phyloP scores from a whole-genome alignment of 768 basidiomycete species.

The Hydnum rufescens region DNA sequence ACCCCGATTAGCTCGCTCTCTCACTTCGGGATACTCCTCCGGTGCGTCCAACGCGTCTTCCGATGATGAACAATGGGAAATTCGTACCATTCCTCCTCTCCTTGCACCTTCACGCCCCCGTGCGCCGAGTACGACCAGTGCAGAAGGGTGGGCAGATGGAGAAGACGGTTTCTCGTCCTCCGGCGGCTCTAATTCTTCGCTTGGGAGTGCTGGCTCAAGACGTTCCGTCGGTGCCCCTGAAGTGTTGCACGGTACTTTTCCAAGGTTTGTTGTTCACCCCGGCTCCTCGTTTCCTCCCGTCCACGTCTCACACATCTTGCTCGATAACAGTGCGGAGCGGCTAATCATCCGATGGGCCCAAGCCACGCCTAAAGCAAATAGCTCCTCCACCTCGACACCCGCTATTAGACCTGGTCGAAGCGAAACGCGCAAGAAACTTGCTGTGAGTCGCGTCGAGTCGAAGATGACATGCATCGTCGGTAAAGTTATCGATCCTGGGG shows the following conservation, averaged over 20 bases:
- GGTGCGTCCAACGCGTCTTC: neutral
- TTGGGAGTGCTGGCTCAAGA: neutral
- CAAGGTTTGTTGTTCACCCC: too few relatives aligned
- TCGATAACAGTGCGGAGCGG: neutral
- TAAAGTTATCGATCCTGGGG: neutral
- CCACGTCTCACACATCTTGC: too few relatives aligned
- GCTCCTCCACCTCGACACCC: neutral
- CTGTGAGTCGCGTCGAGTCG: neutral
- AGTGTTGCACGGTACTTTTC: neutral
- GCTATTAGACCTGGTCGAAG: neutral
- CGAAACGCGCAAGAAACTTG: neutral
- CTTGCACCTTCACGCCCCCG: neutral
- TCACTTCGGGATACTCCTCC: neutral
- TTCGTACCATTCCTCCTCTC: neutral
- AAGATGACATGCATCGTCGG: neutral
- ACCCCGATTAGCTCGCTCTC: neutral
- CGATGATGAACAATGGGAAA: neutral
- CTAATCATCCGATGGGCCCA: constrained; percentile 1
- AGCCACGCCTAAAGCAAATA: too few relatives aligned
- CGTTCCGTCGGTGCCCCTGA: neutral
- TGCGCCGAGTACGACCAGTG: neutral
- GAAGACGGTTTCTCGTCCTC: neutral
- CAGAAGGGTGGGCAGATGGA: neutral
- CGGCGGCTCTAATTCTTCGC: neutral
- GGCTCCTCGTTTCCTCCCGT: too few relatives aligned